Base-by-base conservation (phyloP, 1,284 basidiomycete genomes). In the Agaricales sp. region DNA sequence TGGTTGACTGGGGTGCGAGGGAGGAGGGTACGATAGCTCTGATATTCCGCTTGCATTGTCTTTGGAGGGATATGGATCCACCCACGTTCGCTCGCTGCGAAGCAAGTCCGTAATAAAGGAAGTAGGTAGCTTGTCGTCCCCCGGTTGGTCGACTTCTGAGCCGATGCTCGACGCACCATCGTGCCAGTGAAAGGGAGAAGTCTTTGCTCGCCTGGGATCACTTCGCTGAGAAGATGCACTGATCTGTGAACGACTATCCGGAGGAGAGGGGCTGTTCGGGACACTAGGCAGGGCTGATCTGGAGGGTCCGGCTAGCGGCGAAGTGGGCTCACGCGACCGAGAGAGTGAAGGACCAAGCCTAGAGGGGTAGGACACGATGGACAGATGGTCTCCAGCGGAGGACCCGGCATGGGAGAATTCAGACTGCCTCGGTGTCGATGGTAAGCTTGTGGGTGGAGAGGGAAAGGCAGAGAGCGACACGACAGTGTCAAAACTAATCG, bases 71-170 rank as follows among this genome's bases (percentile, higher is more conserved):
- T 53, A 22, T 60, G 63, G 46, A 57, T 60, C 30, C 56, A 59
- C 49, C 50, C 59, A 26, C 56, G 55, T 24, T 35, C 50, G 64
- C 58, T 67, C 70, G 53, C 71, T 69, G 52, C 66, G 66, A 4
- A 82, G 67, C n/a, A 81, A 62, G 12, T 69, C 69, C 11, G 78
- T 80, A 53, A 82, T 80, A 59, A 81, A 75, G 2, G 75, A 73
- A 2, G 80, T 79, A 2, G 77, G 71, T 13, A 82, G 68, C 44
- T 80, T 63, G 16, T 71, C 66, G 55, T 78, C 75, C 55, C 80
- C 77, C n/a, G 39, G 39, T 11, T 12, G 11, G 18, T 68, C 61
- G 20, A 71, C 66, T 60, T 78, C 76, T 43, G 75, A 67, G 46
- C 70, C 72, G 51, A 80, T 75, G 51, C 68, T 72, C 4, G 77